Percentiles rank a stretch among this genome's conserved stretches.
These are phyloP conservation scores for Arctium lappa DNA, from an alignment of 129 eudicot genomes.

Conservation along the genomic window DNA sequence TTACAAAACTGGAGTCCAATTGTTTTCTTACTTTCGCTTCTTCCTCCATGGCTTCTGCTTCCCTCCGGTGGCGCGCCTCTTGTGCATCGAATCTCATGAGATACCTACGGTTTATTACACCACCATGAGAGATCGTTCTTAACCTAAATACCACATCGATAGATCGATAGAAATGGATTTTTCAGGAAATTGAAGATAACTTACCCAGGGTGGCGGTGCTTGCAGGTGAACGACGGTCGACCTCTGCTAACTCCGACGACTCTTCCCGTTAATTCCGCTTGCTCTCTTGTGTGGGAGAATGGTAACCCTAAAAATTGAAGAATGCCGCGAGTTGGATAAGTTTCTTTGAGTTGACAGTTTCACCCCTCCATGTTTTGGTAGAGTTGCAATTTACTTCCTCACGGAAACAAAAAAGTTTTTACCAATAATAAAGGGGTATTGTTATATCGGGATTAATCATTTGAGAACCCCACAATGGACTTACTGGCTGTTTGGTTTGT, in stretches of 20 bases:
- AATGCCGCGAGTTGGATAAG: not conserved
- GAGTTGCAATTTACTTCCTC: not conserved
- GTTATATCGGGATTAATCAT: no score
- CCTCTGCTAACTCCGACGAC: slow-evolving; percentile 1
- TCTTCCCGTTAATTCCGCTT: not conserved
- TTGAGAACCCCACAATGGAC: no score
- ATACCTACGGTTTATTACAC: not conserved
- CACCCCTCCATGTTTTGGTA: not conserved
- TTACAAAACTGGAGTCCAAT: no score
- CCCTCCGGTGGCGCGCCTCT: slow-evolving; percentile 19
- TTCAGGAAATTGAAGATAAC: not conserved
- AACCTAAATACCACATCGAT: not conserved
- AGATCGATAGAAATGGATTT: not conserved
- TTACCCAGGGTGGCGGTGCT: slow-evolving; percentile 20
- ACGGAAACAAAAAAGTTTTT: not conserved
- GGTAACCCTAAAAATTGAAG: not conserved
- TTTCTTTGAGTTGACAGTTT: not conserved
- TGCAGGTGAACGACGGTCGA: not conserved
- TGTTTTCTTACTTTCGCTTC: slow-evolving; percentile 27
- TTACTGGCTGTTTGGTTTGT: no score
- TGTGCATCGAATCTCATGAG: slow-evolving; percentile 17
- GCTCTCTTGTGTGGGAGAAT: not conserved
- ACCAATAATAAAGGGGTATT: no score
- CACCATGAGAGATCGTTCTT: not conserved
- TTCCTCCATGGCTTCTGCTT: slow-evolving; percentile 32